phyloP scores from a whole-genome alignment of 805 yeast genomes.

The Candida piceae region DNA sequence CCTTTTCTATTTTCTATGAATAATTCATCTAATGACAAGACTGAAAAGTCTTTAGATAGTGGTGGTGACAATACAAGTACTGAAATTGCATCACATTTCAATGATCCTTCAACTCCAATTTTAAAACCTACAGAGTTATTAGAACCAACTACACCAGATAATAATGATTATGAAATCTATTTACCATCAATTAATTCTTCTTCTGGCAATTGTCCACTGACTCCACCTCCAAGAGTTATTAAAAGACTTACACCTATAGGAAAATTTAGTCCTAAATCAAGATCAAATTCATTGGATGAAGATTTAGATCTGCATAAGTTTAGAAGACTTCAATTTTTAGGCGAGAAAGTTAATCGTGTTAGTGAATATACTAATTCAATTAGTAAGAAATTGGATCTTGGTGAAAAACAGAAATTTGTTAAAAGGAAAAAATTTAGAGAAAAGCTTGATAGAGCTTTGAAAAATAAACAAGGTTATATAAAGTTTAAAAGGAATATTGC shows the following conservation, averaged over 20 bases:
- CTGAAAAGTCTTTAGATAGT: no score
- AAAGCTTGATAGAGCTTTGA: slow-evolving; percentile 13
- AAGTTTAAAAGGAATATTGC: slow-evolving; percentile 16
- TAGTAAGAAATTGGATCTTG: slow-evolving; percentile 2
- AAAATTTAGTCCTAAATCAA: slow-evolving; percentile 14
- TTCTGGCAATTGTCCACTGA: slow-evolving; percentile 19
- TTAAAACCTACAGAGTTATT: no score
- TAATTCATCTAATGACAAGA: no score
- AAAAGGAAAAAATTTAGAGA: slow-evolving; percentile 8
- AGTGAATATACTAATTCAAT: slow-evolving; percentile 9
- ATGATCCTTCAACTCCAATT: no score
- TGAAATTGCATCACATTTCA: no score
- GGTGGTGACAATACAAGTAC: no score
- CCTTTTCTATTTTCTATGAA: no score
- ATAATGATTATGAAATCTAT: no score
- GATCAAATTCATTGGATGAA: slow-evolving; percentile 12
- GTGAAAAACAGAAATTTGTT: slow-evolving; percentile 4
- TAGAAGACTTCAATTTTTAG: slow-evolving; percentile 15
- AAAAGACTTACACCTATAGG: slow-evolving; percentile 22
- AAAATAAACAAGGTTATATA: slow-evolving; percentile 13
- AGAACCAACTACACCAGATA: no score
- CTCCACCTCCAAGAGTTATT: slow-evolving; percentile 21
- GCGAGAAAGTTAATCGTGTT: slow-evolving; percentile 6
- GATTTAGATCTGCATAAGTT: slow-evolving; percentile 13
- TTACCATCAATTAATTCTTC: no score